Base-by-base conservation (phyloP, 306 rosid species). In the Sophora flavescens region DNA sequence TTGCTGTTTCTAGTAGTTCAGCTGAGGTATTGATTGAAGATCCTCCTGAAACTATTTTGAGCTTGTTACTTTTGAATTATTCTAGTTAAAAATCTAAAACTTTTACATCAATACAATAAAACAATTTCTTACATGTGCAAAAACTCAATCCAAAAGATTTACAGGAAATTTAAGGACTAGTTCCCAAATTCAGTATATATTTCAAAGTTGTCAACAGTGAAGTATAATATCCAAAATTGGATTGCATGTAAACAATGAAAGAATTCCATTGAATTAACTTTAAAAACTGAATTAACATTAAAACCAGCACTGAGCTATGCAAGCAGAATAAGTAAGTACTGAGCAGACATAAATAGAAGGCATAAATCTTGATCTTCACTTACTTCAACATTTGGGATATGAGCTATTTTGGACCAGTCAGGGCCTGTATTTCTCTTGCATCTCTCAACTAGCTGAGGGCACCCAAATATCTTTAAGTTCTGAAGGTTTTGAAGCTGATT, bases 351-450 rank as follows among this genome's bases (percentile, higher is more conserved):
- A 12, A 42, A 41, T 39, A 56, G n/a, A 72, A 57, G 26, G 54
- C n/a, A 47, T 6, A 26, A 72, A 57, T 14, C 10, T 13, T 36
- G 41, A 26, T 61, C 4, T 38, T 45, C 14, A 64, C 80, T 75
- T 38, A 63, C 80, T 64, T 76, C 73, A 53, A 76, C 65, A 52
- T 76, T 76, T 64, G 80, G 80, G 45, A 76, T 50, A 64, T 76
- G 80, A 76, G 73, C 64, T 64, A 76, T 76, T 69, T 76, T 76
- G 63, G 9, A 6, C 80, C 80, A 64, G 18, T 76, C 80, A 26
- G 35, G 6, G 13, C 80, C 66, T 51, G 73, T 64, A 33, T 39
- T 39, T 39, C 8, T 0, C 7, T 64, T 76, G 42, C 65, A 76
- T 28, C 73, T 64, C 80, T 64, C 80, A 53, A 64, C 54, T 64